These are phyloP conservation scores for Camellia japonica DNA, from an alignment of 148 eudicot species.

Conservation along the genomic window DNA sequence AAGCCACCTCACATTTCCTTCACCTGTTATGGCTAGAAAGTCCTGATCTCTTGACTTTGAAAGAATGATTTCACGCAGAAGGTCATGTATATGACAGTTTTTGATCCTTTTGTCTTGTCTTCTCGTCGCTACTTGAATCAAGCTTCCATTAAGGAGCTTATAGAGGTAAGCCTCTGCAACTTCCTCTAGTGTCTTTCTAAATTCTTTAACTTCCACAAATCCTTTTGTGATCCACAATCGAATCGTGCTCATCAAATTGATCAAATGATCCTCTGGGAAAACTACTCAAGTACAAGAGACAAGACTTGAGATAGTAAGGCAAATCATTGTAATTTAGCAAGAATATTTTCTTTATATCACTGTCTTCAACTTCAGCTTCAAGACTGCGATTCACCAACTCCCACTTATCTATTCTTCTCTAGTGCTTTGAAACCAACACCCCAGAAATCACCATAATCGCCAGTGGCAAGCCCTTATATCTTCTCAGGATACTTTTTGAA, in stretches of 20 bases:
- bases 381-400: constrained; percentile 6
- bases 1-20: neutral
- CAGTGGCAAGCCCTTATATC: neutral
- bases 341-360: constrained; percentile 2
- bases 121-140: neutral
- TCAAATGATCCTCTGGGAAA: constrained; percentile 17
- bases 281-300: constrained; percentile 20
- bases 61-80: neutral
- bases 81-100: neutral
- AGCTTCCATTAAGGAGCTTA: neutral
- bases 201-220: neutral
- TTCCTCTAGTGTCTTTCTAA: neutral
- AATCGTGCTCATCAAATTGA: neutral
- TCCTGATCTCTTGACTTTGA: neutral
- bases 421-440: neutral
- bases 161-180: neutral
- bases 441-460: neutral
- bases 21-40: neutral
- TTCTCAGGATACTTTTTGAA: neutral
- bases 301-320: constrained; percentile 18
- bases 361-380: neutral
- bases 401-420: constrained; percentile 2
- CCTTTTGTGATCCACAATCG: constrained; percentile 22
- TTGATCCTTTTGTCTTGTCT: neutral
- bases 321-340: constrained; percentile 10